These are phyloP conservation scores for Suillus lakei DNA, from an alignment of 768 basidiomycete genomes.

Conservation along the genomic window DNA sequence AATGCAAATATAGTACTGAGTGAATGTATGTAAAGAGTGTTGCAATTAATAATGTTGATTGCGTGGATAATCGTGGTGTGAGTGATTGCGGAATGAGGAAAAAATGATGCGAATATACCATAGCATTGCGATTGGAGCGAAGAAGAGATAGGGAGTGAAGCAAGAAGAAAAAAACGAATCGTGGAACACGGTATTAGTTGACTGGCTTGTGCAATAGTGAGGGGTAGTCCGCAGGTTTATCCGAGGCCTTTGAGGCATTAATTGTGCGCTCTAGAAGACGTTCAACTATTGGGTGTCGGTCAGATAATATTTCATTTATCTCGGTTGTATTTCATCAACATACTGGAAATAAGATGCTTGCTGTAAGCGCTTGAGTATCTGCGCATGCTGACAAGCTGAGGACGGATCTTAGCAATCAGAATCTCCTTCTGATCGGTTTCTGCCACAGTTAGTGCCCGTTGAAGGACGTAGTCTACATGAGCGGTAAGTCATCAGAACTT, in stretches of 20 bases:
- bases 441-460: slow-evolving; percentile 71
- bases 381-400: slow-evolving; percentile 73
- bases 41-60: slow-evolving; percentile 43
- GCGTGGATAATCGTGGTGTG: slow-evolving; percentile 31
- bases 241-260: slow-evolving; percentile 30
- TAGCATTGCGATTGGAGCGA: slow-evolving; percentile 39
- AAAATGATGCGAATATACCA: slow-evolving; percentile 40
- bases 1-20: slow-evolving; percentile 31
- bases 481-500: slow-evolving; percentile 9
- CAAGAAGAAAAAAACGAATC: slow-evolving; percentile 15
- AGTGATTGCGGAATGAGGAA: slow-evolving; percentile 35
- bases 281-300: slow-evolving; percentile 53
- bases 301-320: slow-evolving; percentile 21
- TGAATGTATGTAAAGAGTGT: slow-evolving; percentile 26
- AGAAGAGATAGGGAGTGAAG: slow-evolving; percentile 20
- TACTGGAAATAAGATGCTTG: slow-evolving; percentile 84
- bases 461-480: slow-evolving; percentile 79
- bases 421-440: slow-evolving; percentile 74
- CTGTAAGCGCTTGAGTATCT: slow-evolving; percentile 73
- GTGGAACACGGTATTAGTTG: slow-evolving; percentile 22
- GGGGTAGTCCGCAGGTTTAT: slow-evolving; percentile 37
- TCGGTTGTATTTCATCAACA: slow-evolving; percentile 30
- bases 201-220: slow-evolving; percentile 29
- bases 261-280: slow-evolving; percentile 63
- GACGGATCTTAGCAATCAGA: slow-evolving; percentile 64